Evolutionary conservation across 106 monocot species (phyloP).

Genomic region (Phalaenopsis aphrodite): DNA sequence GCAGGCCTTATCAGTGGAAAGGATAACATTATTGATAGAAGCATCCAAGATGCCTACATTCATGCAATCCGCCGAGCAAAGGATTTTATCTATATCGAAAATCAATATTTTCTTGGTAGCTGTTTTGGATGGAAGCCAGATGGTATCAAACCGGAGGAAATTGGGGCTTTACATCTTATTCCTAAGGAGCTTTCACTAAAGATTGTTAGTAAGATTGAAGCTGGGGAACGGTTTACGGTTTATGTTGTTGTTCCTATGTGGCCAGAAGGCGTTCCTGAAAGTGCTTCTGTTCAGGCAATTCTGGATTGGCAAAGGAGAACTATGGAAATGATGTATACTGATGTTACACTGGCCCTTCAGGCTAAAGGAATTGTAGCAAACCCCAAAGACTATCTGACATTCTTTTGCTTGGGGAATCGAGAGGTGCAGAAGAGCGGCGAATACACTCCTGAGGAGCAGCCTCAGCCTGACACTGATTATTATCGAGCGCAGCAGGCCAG

Average conservation of each 20-base stretch:
- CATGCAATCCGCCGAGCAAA: constrained; percentile 32
- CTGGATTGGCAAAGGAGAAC: constrained; percentile 47
- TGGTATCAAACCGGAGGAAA: constrained; percentile 24
- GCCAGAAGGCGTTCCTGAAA: constrained; percentile 36
- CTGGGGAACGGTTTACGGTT: constrained; percentile 38
- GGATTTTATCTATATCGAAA: constrained; percentile 36
- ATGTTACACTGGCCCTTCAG: constrained; percentile 26
- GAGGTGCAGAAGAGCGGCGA: constrained; percentile 35
- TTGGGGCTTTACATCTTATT: constrained; percentile 29
- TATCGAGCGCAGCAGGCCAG: constrained; percentile 32
- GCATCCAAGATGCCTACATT: constrained; percentile 38
- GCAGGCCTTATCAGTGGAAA: constrained; percentile 24
- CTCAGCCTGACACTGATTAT: constrained; percentile 34
- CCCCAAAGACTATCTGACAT: constrained; percentile 41
- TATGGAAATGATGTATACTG: constrained; percentile 59
- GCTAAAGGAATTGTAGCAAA: constrained; percentile 31
- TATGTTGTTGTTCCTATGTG: constrained; percentile 59
- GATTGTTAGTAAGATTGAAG: constrained; percentile 46
- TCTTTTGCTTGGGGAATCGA: constrained; percentile 48
- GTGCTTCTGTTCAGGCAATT: constrained; percentile 43
- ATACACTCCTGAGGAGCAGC: constrained; percentile 28
- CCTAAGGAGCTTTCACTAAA: constrained; percentile 44
- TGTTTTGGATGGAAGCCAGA: constrained; percentile 25
- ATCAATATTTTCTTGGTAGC: constrained; percentile 29
- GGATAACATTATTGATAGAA: constrained; percentile 26